Conservation (phyloP, 2,329 filamentous ascomycete genomes). For the Colletotrichum neosansevieriae region DNA sequence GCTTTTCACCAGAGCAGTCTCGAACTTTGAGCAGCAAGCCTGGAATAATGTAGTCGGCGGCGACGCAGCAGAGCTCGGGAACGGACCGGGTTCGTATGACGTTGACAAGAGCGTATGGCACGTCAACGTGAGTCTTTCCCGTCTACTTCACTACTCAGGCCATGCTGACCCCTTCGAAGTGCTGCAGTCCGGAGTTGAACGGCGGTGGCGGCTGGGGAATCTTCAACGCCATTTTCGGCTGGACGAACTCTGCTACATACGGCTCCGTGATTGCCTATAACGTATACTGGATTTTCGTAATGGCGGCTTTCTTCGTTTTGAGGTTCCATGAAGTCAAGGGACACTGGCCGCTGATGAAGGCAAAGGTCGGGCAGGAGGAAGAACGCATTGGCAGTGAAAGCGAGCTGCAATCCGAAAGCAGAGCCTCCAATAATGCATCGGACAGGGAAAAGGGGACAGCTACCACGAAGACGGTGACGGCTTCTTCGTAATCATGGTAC, state of each 20-base stretch:
- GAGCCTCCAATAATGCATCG: slow-evolving; percentile 1
- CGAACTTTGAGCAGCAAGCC: slow-evolving; percentile 77
- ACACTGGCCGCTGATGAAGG: slow-evolving; percentile 59
- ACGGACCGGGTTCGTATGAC: slow-evolving; percentile 82
- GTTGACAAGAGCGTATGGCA: slow-evolving; percentile 85
- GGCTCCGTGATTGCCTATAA: slow-evolving; percentile 91
- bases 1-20: slow-evolving; percentile 81
- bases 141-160: slow-evolving; percentile 22
- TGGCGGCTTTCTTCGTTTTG: slow-evolving; percentile 72
- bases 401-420: not conserved
- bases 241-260: slow-evolving; percentile 90
- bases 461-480: slow-evolving; percentile 27
- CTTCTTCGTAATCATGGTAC: slow-evolving; percentile 9
- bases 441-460: slow-evolving; percentile 18
- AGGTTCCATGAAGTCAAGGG: slow-evolving; percentile 74
- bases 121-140: slow-evolving; percentile 70
- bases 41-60: slow-evolving; percentile 76
- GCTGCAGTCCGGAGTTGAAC: slow-evolving; percentile 79
- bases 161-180: slow-evolving; percentile 61
- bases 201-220: slow-evolving; percentile 87
- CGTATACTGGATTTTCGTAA: slow-evolving; percentile 84
- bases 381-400: slow-evolving; percentile 10
- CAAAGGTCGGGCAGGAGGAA: slow-evolving; percentile 43
- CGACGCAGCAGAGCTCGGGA: slow-evolving; percentile 61
- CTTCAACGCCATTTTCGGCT: slow-evolving; percentile 87